phyloP scores from a whole-genome alignment of 768 basidiomycete species.

The Phanerochaete carnosa region DNA sequence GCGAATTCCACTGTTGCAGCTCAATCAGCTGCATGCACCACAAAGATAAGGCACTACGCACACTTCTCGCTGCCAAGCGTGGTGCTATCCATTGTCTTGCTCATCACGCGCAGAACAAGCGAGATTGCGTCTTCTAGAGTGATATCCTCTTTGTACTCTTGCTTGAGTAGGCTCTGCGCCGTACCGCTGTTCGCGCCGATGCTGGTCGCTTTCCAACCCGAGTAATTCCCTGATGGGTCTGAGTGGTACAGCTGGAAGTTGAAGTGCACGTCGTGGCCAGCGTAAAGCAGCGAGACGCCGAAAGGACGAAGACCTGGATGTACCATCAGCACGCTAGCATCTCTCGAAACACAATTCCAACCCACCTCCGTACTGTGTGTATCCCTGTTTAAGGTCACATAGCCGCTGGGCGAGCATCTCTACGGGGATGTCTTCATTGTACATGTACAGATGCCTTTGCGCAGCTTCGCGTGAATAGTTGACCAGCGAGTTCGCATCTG shows the following conservation, averaged over 20 bases:
- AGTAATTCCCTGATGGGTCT: conserved; percentile 97
- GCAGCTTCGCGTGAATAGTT: conserved; percentile 92
- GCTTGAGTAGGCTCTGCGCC: conserved; percentile 91
- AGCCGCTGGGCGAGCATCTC: conserved; percentile 91
- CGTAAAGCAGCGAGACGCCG: conserved; percentile 95
- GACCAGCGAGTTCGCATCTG: conserved; percentile 96
- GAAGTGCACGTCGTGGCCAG: conserved; percentile 95
- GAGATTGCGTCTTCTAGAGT: conserved; percentile 87
- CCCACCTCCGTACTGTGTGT: conserved; percentile 93
- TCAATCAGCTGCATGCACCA: conserved; percentile 1
- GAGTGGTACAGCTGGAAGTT: conserved; percentile 97
- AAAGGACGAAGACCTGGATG: conserved; percentile 92
- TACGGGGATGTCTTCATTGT: conserved; percentile 98
- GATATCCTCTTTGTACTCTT: conserved; percentile 98
- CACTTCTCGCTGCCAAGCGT: conserved; percentile 95
- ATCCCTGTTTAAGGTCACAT: conserved; percentile 98
- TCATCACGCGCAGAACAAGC: conserved; percentile 93
- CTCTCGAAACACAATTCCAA: background rate
- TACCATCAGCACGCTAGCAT: background rate
- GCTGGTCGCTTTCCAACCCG: conserved; percentile 97
- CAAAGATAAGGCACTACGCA: conserved; percentile 36
- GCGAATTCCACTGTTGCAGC: conserved; percentile 83
- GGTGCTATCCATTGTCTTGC: conserved; percentile 99
- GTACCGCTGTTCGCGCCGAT: conserved; percentile 99
- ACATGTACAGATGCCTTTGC: conserved; percentile 81